These are phyloP conservation scores for Saturnispora serradocipensis DNA, from an alignment of 805 yeast genomes.

Conservation along the genomic window DNA sequence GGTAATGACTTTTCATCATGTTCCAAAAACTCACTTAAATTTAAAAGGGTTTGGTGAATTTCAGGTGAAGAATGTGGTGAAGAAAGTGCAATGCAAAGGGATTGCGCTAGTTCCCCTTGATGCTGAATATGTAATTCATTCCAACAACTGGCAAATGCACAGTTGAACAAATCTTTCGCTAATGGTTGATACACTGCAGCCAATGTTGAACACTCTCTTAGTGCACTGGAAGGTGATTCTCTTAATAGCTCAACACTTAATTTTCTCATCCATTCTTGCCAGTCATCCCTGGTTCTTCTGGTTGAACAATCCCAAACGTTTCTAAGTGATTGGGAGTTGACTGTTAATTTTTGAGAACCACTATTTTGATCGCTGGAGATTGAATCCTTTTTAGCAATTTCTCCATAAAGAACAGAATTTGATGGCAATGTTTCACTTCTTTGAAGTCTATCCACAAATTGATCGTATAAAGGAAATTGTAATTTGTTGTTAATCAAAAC, in stretches of 20 bases:
- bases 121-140: slow-evolving; percentile 78
- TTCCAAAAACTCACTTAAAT: slow-evolving; percentile 93
- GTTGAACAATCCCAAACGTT: slow-evolving; percentile 89
- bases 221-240: slow-evolving; percentile 90
- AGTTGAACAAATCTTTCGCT: slow-evolving; percentile 85
- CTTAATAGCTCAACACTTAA: slow-evolving; percentile 76
- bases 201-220: slow-evolving; percentile 83
- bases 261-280: slow-evolving; percentile 96
- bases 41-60: slow-evolving; percentile 79
- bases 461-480: slow-evolving; percentile 69
- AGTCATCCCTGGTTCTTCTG: slow-evolving; percentile 84
- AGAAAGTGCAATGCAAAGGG: slow-evolving; percentile 78
- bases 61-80: slow-evolving; percentile 94
- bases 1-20: slow-evolving; percentile 94
- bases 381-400: slow-evolving; percentile 29
- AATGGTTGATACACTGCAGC: slow-evolving; percentile 83
- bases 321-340: slow-evolving; percentile 53
- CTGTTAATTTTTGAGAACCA: slow-evolving; percentile 66
- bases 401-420: slow-evolving; percentile 59
- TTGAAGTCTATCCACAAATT: slow-evolving; percentile 63
- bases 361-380: slow-evolving; percentile 58
- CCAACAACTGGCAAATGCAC: slow-evolving; percentile 96
- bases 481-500: slow-evolving; percentile 53
- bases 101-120: slow-evolving; percentile 80
- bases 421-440: slow-evolving; percentile 84